Base-by-base conservation (phyloP, 306 rosid species). In the Rosa lucieae region DNA sequence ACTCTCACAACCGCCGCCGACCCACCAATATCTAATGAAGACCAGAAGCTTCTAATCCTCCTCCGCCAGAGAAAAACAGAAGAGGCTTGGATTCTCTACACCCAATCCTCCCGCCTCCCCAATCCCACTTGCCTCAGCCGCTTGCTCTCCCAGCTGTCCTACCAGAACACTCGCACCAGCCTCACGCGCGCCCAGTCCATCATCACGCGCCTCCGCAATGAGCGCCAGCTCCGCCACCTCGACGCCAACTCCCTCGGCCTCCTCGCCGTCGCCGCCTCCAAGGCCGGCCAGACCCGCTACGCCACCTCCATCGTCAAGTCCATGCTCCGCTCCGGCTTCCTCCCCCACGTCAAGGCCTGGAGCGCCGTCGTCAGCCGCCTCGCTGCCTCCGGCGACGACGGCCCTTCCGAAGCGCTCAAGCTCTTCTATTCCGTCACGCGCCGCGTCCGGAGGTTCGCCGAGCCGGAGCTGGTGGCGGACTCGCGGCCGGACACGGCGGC, bases 291-390 rank as follows among this genome's bases (percentile, higher is more conserved):
- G 82, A 91, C 90, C 5, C 84, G 86, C 53, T 95, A 95, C 62
- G 97, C 99, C 76, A 73, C 90, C 32, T 95, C 99, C 5, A 75
- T 95, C 26, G 73, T 95, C 77, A 93, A 89, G 79, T 95, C 99
- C 90, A 95, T 95, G 99, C 97, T 95, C 82, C 99, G 99, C 53
- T 91, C 99, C 11, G 97, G 99, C 47, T 92, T 89, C 81, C 97
- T 95, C 37, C 99, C 99, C 37, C 95, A 95, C 29, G 97, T 95
- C 42, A 95, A 92, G 86, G 97, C 99, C 12, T 95, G 97, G 99
- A 87, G 95, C 74, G 96, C 97, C 2, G 97, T 92, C 40, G 95
- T 92, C 59, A 93, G 97, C 79, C 83, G 92, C 6, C 97, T 95
- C 0, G 89, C 96, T 0, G 70, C 88, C 35, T 80, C 91, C 0